phyloP scores from a whole-genome alignment of 192 early-diverging fungal genomes.

The Umbelopsis isabellina region DNA sequence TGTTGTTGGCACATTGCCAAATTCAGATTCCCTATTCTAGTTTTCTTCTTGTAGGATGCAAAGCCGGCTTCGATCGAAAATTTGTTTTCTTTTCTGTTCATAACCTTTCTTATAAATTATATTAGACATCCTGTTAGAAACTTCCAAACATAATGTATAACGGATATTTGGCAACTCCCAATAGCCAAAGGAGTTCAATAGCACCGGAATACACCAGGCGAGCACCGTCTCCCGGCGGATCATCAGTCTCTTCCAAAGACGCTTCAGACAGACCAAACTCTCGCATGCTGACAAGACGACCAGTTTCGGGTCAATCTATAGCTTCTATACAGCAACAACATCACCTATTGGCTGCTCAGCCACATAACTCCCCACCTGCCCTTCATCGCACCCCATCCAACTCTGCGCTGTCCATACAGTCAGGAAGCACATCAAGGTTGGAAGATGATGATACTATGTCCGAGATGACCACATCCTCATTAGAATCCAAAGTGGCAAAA shows the following conservation, averaged over 20 bases:
- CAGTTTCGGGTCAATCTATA: conserved; percentile 25
- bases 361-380: conserved; percentile 19
- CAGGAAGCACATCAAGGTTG: background rate
- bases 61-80: background rate
- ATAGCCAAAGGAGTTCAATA: conserved; percentile 3
- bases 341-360: conserved; percentile 28
- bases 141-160: background rate
- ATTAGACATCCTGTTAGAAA: background rate
- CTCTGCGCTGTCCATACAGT: background rate
- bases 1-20: conserved; percentile 24
- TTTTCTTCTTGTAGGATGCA: conserved; percentile 1
- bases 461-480: conserved; percentile 1
- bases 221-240: conserved; percentile 4
- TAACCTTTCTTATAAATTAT: background rate
- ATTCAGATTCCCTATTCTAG: conserved; percentile 3
- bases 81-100: background rate
- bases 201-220: conserved; percentile 15
- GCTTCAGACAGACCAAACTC: background rate
- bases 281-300: conserved; percentile 15
- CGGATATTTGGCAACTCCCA: conserved; percentile 7
- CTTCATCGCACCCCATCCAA: conserved; percentile 2
- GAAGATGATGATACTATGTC: conserved; percentile 9
- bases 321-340: conserved; percentile 34
- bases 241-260: background rate
- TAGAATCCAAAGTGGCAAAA: conserved; percentile 45